Conservation (phyloP, 2,329 filamentous ascomycete genomes). For the Penicillium sp. region DNA sequence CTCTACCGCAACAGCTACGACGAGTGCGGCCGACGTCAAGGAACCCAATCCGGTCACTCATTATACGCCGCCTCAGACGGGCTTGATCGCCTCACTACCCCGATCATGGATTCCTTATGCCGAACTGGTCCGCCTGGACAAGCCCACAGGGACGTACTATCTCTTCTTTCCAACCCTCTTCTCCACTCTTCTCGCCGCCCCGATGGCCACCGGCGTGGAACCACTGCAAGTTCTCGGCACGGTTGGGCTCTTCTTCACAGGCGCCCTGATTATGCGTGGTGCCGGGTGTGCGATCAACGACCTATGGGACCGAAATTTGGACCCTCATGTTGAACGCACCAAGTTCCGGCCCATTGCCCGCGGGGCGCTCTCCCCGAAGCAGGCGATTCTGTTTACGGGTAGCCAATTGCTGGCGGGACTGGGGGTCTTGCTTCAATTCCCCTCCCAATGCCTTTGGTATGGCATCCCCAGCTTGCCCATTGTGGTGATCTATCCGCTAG, state of each 20-base stretch:
- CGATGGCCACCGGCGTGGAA: constrained; percentile 38
- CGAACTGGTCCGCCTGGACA: constrained; percentile 58
- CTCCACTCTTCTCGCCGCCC: constrained; percentile 51
- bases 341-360: constrained; percentile 57
- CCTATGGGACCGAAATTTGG: constrained; percentile 58
- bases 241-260: constrained; percentile 46
- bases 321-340: constrained; percentile 56
- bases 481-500: constrained; percentile 54
- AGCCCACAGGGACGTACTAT: constrained; percentile 56
- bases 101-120: constrained; percentile 59
- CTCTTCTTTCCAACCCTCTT: constrained; percentile 58
- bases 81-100: constrained; percentile 52
- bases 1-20: constrained; percentile 11
- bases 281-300: constrained; percentile 62
- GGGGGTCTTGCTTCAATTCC: constrained; percentile 50
- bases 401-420: constrained; percentile 48
- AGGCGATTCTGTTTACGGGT: constrained; percentile 51
- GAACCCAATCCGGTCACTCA: constrained; percentile 30
- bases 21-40: constrained; percentile 3
- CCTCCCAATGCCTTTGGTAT: constrained; percentile 48
- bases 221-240: constrained; percentile 44
- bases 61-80: constrained; percentile 52
- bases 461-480: constrained; percentile 49
- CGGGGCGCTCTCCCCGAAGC: constrained; percentile 52
- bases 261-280: constrained; percentile 55